Conservation (phyloP, 2,329 filamentous ascomycete genomes). For the Parasarocladium wereldwijsianum region DNA sequence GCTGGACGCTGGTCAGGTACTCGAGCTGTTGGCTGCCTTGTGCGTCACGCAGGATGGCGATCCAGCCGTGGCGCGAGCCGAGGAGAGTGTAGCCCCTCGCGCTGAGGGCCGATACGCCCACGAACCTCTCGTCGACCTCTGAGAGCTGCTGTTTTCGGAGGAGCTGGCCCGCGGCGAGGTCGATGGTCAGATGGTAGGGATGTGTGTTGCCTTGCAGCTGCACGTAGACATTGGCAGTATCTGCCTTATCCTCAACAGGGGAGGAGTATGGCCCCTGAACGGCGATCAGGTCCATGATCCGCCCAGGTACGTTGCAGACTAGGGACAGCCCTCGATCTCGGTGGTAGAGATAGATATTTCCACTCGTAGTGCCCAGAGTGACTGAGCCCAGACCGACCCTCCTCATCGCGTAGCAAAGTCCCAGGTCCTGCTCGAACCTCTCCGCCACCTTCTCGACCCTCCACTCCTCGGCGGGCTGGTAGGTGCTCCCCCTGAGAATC, state of each 20-base stretch:
- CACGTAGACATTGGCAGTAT: constrained; percentile 22
- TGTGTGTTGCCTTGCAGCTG: constrained; percentile 29
- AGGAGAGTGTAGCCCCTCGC: constrained; percentile 29
- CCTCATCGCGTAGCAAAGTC: constrained; percentile 31
- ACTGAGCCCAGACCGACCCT: constrained; percentile 22
- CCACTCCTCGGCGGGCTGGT: constrained; percentile 21
- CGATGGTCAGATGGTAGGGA: constrained; percentile 26
- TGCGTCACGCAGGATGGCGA: constrained; percentile 19
- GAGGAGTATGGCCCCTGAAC: constrained; percentile 1
- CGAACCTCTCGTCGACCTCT: constrained; percentile 31
- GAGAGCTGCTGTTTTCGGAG: constrained; percentile 16
- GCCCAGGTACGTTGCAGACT: constrained; percentile 26
- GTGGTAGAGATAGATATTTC: constrained; percentile 30
- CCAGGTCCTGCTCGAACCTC: constrained; percentile 20
- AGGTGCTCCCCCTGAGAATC: constrained; percentile 32
- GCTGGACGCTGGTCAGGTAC: constrained; percentile 9
- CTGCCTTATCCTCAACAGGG: not conserved
- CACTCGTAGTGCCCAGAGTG: constrained; percentile 33
- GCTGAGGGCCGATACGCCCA: constrained; percentile 30
- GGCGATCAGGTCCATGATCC: constrained; percentile 34
- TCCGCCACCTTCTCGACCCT: constrained; percentile 22
- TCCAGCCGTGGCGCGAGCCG: constrained; percentile 37
- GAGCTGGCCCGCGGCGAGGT: constrained; percentile 15
- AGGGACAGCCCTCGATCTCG: constrained; percentile 13
- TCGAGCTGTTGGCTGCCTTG: constrained; percentile 8